Conservation (phyloP, 306 rosid genomes). For the Castanea crenata region DNA sequence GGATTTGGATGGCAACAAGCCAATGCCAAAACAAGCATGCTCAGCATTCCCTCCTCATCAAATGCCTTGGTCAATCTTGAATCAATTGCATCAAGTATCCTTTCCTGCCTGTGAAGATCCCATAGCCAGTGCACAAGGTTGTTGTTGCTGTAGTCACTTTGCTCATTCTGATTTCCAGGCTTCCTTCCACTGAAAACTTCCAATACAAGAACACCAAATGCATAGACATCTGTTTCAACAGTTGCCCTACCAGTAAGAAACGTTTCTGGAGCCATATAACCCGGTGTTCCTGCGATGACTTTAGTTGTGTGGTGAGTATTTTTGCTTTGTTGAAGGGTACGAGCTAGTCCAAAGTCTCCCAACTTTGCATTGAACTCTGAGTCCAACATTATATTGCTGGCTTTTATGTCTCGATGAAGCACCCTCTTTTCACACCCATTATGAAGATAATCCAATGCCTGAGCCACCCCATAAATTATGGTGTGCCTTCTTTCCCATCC, state of each 20-base stretch:
- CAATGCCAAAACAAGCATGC: constrained; percentile 53
- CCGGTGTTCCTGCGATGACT: constrained; percentile 75
- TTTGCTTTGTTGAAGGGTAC: constrained; percentile 46
- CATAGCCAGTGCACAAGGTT: constrained; percentile 63
- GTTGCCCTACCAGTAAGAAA: constrained; percentile 63
- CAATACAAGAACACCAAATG: constrained; percentile 62
- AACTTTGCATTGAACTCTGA: constrained; percentile 47
- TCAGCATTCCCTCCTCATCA: constrained; percentile 10
- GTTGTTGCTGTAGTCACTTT: constrained; percentile 35
- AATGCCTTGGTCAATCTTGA: constrained; percentile 24
- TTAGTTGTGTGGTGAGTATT: constrained; percentile 66
- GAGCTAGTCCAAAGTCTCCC: constrained; percentile 80
- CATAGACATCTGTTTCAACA: constrained; percentile 68
- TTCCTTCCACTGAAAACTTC: constrained; percentile 62
- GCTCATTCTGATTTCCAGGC: constrained; percentile 37
- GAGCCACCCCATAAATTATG: constrained; percentile 59
- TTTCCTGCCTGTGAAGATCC: constrained; percentile 47
- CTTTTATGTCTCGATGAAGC: constrained; percentile 70
- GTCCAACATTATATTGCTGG: constrained; percentile 74
- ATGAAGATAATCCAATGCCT: constrained; percentile 72
- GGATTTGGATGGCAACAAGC: constrained; percentile 87
- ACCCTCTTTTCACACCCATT: constrained; percentile 61
- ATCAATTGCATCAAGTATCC: constrained; percentile 42
- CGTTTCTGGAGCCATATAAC: constrained; percentile 81
- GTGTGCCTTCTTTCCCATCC: constrained; percentile 48